Percentiles rank a stretch among this genome's conserved stretches.
These are phyloP conservation scores for Leccinum boreale DNA, from an alignment of 768 basidiomycete species.

Conservation along the genomic window DNA sequence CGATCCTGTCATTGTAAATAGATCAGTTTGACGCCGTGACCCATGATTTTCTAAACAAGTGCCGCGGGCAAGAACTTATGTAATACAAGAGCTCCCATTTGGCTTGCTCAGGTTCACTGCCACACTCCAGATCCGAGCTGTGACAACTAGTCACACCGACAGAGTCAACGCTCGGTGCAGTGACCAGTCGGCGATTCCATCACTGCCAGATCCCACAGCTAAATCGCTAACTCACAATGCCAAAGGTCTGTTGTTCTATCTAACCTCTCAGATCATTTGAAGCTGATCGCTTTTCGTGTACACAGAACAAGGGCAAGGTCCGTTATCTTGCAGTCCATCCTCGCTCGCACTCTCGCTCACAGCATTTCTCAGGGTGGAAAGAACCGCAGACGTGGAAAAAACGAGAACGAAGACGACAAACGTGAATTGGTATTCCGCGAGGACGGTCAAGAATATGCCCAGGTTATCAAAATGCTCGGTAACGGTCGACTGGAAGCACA, in stretches of 20 bases:
- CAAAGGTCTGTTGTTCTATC: constrained; percentile 16
- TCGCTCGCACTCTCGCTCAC: background rate
- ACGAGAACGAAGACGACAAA: constrained; percentile 99
- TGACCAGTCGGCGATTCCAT: background rate
- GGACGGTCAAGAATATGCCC: constrained; percentile 98
- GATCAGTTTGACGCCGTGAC: no score
- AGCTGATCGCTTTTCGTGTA: background rate
- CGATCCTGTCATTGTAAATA: no score
- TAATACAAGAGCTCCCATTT: background rate
- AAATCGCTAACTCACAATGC: constrained; percentile 13
- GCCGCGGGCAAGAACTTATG: no score
- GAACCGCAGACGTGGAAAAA: constrained; percentile 99
- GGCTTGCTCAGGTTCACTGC: constrained; percentile 12
- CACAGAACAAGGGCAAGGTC: constrained; percentile 30
- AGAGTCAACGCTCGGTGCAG: background rate
- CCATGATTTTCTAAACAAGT: no score
- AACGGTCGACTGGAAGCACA: constrained; percentile 95
- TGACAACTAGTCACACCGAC: background rate
- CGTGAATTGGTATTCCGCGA: constrained; percentile 98
- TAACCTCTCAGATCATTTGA: background rate
- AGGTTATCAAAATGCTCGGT: constrained; percentile 97
- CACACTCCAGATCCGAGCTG: background rate
- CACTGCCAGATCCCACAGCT: background rate
- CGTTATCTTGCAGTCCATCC: background rate
- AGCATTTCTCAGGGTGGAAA: constrained; percentile 78